Evolutionary conservation across 2,329 filamentous ascomycete genomes (phyloP), one percentile per base, ranked within the genome.

Genomic region (Trichoderma hamatum): DNA sequence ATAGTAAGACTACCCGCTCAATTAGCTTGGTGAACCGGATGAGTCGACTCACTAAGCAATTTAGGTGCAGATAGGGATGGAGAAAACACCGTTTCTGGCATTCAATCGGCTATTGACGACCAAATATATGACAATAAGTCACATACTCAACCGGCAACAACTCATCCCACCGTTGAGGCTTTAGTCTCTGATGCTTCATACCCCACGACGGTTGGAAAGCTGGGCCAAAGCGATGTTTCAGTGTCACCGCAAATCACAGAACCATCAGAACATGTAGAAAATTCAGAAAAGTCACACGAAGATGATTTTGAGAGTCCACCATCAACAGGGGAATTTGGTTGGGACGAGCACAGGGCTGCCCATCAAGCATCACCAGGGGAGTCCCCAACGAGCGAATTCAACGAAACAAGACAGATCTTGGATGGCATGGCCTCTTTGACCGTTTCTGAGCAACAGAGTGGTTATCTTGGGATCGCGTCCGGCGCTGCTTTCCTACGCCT

Each of bases 391-490:
- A 65, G 70, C 24, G 70, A 73, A 21, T 39, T 68, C 7, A 72
- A 74, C 2, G 72, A 73, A 2, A 75, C 76, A 26, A 74, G 74
- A 5, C 76, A 77, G 1, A 74, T 79, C 14, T 73, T 78, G n/a
- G 79, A 81, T 58, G 79, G 79, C 13, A 81, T 81, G 79, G 78
- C 79, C 1, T 78, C 78, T 5, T 70, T 80, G 4, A 77, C 78
- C 1, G 75, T 80, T 21, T 74, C 75, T 24, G 78, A 80, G 51
- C 74, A 75, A 9, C 79, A 82, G 34, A 77, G 78, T 1, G 83
- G 83, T 5, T 84, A 84, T 72, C 78, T 84, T 10, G 83, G 83
- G 1, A 77, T 82, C 0, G 81, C 81, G 1, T 84, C 81, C 6
- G 82, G 82, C 1, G 82, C 81, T 19, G 82, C 82, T 2, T 78